These are phyloP conservation scores for Suillus brevipes DNA, from an alignment of 768 basidiomycete genomes.

Conservation along the genomic window DNA sequence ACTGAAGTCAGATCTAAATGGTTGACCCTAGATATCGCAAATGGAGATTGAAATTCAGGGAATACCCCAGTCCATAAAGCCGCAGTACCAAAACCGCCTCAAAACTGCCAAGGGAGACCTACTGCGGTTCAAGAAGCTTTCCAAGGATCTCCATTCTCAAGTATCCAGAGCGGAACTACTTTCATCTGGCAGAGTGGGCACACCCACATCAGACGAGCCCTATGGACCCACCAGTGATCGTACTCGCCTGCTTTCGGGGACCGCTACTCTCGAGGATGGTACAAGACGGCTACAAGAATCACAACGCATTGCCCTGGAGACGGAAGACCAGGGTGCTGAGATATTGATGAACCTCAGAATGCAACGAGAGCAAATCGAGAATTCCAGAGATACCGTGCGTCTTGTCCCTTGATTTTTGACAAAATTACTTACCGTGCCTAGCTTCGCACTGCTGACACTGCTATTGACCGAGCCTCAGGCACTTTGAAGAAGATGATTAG, in stretches of 20 bases:
- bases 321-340: constrained; percentile 92
- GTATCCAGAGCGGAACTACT: constrained; percentile 80
- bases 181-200: constrained; percentile 40
- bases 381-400: constrained; percentile 80
- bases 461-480: constrained; percentile 87
- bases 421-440: constrained; percentile 30
- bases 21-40: constrained; percentile 76
- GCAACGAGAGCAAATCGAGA: constrained; percentile 94
- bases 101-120: constrained; percentile 75
- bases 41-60: constrained; percentile 99
- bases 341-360: constrained; percentile 81
- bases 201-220: constrained; percentile 72
- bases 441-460: constrained; percentile 83
- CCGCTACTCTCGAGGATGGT: constrained; percentile 79
- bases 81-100: constrained; percentile 75
- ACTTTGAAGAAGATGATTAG: constrained; percentile 96
- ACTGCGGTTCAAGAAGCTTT: constrained; percentile 75
- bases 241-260: constrained; percentile 77
- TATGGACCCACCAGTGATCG: constrained; percentile 72
- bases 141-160: constrained; percentile 70
- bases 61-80: constrained; percentile 82
- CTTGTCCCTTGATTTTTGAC: not conserved
- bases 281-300: constrained; percentile 83
- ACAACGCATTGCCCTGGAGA: constrained; percentile 91
- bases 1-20: constrained; percentile 3